Evolutionary conservation across 1,284 basidiomycete genomes (phyloP).

Genomic region (Taiwanofungus camphoratus): DNA sequence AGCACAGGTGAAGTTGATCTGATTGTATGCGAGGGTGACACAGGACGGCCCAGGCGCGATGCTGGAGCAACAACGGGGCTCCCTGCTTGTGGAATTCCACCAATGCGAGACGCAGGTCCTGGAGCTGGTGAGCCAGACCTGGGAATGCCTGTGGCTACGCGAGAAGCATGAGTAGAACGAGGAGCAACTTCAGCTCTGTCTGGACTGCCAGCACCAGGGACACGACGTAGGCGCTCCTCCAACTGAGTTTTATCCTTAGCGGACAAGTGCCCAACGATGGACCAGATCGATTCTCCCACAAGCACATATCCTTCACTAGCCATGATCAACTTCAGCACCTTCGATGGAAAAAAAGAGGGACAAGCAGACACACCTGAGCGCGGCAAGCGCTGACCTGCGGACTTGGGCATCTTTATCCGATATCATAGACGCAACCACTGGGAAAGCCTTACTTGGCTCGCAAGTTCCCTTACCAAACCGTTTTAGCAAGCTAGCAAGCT

Average conservation of each 20-base stretch:
- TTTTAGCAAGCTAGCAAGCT: constrained; percentile 73
- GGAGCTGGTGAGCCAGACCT: constrained; percentile 55
- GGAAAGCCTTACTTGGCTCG: constrained; percentile 76
- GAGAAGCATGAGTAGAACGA: constrained; percentile 40
- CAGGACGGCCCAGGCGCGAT: constrained; percentile 53
- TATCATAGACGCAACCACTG: constrained; percentile 75
- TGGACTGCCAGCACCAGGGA: constrained; percentile 57
- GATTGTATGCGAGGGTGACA: constrained; percentile 51
- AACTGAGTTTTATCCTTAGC: constrained; percentile 89
- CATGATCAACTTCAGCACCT: neutral
- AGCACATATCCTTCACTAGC: constrained; percentile 76
- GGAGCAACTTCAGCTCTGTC: constrained; percentile 38
- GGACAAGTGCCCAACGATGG: constrained; percentile 69
- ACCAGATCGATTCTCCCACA: constrained; percentile 84
- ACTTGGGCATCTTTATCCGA: constrained; percentile 86
- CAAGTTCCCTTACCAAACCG: constrained; percentile 82
- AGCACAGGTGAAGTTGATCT: constrained; percentile 49
- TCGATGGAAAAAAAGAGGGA: neutral
- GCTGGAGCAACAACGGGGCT: constrained; percentile 51
- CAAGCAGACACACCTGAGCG: constrained; percentile 50
- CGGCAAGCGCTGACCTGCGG: constrained; percentile 75
- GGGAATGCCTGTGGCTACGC: constrained; percentile 42
- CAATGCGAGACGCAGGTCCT: constrained; percentile 32
- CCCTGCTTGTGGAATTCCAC: constrained; percentile 51
- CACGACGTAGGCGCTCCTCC: constrained; percentile 84